Evolutionary conservation across 2,329 filamentous ascomycete genomes (phyloP).

Genomic region (Daldinia eschscholtzii): DNA sequence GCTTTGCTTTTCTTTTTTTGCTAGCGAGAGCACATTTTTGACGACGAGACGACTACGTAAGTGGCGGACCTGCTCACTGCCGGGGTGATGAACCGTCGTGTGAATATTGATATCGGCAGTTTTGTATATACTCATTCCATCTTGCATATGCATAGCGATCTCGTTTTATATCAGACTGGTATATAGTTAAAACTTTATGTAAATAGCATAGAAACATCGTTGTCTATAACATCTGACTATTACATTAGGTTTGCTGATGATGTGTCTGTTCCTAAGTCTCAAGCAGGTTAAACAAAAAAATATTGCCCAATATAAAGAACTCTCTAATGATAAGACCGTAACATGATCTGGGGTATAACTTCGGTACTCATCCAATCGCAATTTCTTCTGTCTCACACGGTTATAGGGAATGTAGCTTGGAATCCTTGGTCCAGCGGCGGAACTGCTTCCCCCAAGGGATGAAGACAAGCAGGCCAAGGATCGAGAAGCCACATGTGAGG

Average conservation of each 20-base stretch:
- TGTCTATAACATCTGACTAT: neutral
- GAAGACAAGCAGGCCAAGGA: constrained; percentile 49
- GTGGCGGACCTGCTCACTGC: constrained; percentile 1
- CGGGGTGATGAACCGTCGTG: constrained; percentile 6
- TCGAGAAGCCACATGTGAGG: constrained; percentile 46
- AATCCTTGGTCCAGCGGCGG: constrained; percentile 51
- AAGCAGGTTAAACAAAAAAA: neutral
- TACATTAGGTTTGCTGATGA: neutral
- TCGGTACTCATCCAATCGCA: neutral
- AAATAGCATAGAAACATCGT: neutral
- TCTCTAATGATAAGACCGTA: neutral
- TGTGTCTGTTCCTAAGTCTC: neutral
- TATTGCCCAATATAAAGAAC: neutral
- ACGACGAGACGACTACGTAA: constrained; percentile 13
- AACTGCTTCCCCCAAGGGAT: constrained; percentile 50
- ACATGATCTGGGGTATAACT: neutral
- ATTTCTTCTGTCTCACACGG: too few relatives aligned
- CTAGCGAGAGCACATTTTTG: constrained; percentile 8
- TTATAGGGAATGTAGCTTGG: constrained; percentile 48
- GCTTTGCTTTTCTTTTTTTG: constrained; percentile 1
- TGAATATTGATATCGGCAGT: constrained; percentile 17
- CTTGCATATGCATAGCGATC: constrained; percentile 14
- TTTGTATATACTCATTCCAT: constrained; percentile 25
- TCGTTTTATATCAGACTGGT: neutral
- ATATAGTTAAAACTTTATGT: neutral